Evolutionary conservation across 257 asterid species (phyloP), one percentile per base, ranked within the genome.

Genomic region (Scutellaria galericulata): DNA sequence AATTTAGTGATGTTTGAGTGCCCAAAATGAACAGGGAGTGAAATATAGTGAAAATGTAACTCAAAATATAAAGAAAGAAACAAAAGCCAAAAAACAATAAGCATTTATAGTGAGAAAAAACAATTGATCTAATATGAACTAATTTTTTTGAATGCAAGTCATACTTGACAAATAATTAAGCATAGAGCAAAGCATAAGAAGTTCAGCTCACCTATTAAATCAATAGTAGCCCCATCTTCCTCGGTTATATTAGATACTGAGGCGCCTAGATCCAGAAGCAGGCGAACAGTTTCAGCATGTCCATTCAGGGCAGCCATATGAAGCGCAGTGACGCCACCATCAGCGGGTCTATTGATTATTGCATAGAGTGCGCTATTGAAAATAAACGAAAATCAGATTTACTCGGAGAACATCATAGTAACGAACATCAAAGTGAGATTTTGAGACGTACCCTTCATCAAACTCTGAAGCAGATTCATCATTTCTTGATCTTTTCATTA

Each of bases 261-360:
- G 72, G 96, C 96, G 56, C 96, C 96, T 67, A 92, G 79, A 76
- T 88, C 96, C 73, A 92, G 80, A 71, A 92, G 90, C 65, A 92
- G 83, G 59, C 84, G 96, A 72, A 92, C 89, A 1, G 93, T 77
- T 77, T 89, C 96, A 64, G 65, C 81, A 67, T 92, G 96, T 44
- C 97, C 96, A 45, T 92, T 92, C 64, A 92, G 70, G 7, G 96
- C 90, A 75, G 97, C 90, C 97, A 89, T 92, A 79, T 92, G 97
- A 77, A 92, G 93, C 76, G 97, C 93, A 22, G 96, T 89, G 56
- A 92, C 83, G 37, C 97, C 96, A 50, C 97, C 97, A 80, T 89
- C 97, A 59, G 96, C 96, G 40, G 95, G 85, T 78, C 85, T 85
- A 57, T 88, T 88, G 83, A 92, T 78, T 35, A 88, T 85, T 76